Evolutionary conservation across 164 flowering plant genomes (phyloP), one percentile per base, ranked within the genome.

Genomic region (Buxus sempervirens): DNA sequence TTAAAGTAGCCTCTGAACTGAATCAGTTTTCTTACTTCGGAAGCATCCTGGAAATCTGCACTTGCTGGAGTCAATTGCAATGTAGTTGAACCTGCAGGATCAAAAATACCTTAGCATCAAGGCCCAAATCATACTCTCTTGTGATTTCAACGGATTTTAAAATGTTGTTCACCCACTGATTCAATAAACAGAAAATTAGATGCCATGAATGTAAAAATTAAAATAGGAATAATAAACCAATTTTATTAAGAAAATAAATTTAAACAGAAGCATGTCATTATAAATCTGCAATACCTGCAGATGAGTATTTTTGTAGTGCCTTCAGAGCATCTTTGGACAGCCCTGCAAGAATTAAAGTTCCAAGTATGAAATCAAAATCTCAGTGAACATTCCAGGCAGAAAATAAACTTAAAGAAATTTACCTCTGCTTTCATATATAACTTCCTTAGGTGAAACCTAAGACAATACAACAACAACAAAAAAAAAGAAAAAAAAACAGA

Each of bases 391-490:
- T 58, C 64, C 36, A 38, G 63, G 61, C 0, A 19, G 51, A 58
- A 24, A n/a, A 36, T 42, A 45, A n/a, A 20, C 28, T 13, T 45
- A 76, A 70, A 24, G 41, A 70, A 24, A 12, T 21, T 72, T 64
- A 92, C 99, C 98, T 86, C 69, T 79, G 57, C 63, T 75, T 80
- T 89, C 95, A 83, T 85, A 86, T 58, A 96, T 73, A 57, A 93
- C 79, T 82, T 96, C 98, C 74, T 83, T 90, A 1, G 98, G 98
- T 38, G 96, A 86, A 6, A 96, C 98, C 98, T 74, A 66, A 53
- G 18, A 51, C 59, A 68, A 72, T 38, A 53, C 48, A 72, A 76
- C 23, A 20, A 56, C 61, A 61, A 7, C 68, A 58, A n/a, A 45
- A 26, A 58, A 73, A n/a, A n/a, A n/a, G n/a, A n/a, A n/a, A n/a